These are phyloP conservation scores for Stromatinia cepivora DNA, from an alignment of 2,329 filamentous ascomycete genomes.

Conservation along the genomic window DNA sequence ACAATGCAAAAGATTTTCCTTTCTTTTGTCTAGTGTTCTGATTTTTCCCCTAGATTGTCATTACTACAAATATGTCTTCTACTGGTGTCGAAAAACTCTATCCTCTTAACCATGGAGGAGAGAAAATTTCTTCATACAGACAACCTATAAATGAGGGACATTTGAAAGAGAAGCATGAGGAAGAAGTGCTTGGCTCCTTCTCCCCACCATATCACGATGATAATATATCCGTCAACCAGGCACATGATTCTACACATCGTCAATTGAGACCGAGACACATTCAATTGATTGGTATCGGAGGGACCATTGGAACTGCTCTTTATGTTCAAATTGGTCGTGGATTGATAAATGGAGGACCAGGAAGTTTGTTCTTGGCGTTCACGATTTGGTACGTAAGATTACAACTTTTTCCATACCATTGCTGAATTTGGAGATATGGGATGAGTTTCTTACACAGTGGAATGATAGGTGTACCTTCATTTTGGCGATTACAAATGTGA, in stretches of 20 bases:
- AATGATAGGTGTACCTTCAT: constrained; percentile 56
- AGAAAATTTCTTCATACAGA: constrained; percentile 27
- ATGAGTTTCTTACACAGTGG: constrained; percentile 46
- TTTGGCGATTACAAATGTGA: constrained; percentile 54
- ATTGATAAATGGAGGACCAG: constrained; percentile 59
- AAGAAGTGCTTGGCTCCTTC: constrained; percentile 27
- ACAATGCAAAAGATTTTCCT: background rate
- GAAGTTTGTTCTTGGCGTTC: constrained; percentile 58
- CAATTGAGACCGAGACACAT: constrained; percentile 45
- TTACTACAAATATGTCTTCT: constrained; percentile 29
- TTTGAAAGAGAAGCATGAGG: constrained; percentile 29
- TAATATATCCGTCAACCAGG: constrained; percentile 20
- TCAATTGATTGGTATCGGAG: constrained; percentile 55
- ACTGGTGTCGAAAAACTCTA: constrained; percentile 29
- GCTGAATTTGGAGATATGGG: background rate
- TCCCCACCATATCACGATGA: constrained; percentile 25
- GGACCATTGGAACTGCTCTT: constrained; percentile 63
- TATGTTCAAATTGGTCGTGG: constrained; percentile 55
- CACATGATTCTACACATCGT: constrained; percentile 41
- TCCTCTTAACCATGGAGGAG: constrained; percentile 24
- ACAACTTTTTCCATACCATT: background rate
- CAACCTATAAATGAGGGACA: constrained; percentile 23
- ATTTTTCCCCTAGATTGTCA: background rate
- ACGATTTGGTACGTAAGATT: constrained; percentile 55
- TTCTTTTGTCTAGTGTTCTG: background rate